phyloP scores from a whole-genome alignment of 345 rosid species.

The Populus euphratica region DNA sequence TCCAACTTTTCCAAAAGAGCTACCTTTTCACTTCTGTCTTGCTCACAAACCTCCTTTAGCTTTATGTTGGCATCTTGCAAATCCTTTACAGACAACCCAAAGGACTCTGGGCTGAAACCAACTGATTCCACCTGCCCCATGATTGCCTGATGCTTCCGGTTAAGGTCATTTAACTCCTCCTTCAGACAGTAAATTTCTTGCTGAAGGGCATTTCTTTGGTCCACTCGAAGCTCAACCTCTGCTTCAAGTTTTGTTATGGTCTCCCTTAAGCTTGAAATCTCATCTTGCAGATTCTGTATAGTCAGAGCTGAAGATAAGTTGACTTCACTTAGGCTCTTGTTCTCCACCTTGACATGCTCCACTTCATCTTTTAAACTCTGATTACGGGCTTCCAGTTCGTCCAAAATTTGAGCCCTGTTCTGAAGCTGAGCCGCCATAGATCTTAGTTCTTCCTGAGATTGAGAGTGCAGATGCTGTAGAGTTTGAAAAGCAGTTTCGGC shows the following conservation, averaged over 20 bases:
- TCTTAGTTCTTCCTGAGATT: conserved; percentile 90
- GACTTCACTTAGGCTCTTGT: conserved; percentile 53
- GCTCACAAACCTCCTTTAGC: conserved; percentile 53
- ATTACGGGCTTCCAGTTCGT: conserved; percentile 62
- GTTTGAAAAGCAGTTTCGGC: conserved; percentile 99
- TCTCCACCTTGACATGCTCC: conserved; percentile 50
- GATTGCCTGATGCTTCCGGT: conserved; percentile 56
- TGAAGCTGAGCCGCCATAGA: conserved; percentile 63
- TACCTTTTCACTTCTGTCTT: conserved; percentile 49
- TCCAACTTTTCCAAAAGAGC: conserved; percentile 63
- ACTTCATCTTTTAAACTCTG: conserved; percentile 56
- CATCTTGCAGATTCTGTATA: conserved; percentile 59
- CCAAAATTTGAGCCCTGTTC: conserved; percentile 50
- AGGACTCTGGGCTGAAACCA: conserved; percentile 53
- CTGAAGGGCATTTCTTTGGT: conserved; percentile 92
- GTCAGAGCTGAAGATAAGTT: conserved; percentile 70
- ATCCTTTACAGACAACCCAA: conserved; percentile 61
- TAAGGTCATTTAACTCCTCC: conserved; percentile 78
- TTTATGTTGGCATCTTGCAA: conserved; percentile 58
- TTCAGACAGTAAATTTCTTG: conserved; percentile 94
- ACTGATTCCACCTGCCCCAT: conserved; percentile 71
- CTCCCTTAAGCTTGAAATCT: conserved; percentile 61
- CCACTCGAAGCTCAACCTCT: conserved; percentile 84
- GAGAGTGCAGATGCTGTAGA: conserved; percentile 86
- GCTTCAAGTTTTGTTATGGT: conserved; percentile 78